Percentiles rank a stretch among this genome's conserved stretches.
Evolutionary conservation across 2,329 filamentous ascomycete genomes (phyloP).

Genomic region (Rutstroemia sydowiana): DNA sequence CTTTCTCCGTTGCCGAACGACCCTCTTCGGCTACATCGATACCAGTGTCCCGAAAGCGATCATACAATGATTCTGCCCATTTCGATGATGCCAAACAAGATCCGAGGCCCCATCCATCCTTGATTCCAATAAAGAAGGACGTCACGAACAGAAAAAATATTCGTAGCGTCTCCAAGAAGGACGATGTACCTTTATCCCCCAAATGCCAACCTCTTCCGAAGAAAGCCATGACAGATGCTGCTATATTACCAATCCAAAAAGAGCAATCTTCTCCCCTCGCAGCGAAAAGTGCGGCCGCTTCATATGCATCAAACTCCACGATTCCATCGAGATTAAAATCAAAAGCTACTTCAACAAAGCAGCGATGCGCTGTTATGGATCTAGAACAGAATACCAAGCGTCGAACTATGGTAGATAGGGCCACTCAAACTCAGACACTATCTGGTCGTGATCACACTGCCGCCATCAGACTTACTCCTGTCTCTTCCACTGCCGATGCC

Average conservation of each 20-base stretch:
- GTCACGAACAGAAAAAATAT: background rate
- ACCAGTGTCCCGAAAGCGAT: background rate
- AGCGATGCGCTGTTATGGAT: constrained; percentile 11
- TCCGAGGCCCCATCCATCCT: background rate
- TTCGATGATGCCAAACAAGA: no score
- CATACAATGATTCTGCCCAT: background rate
- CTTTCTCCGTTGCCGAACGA: background rate
- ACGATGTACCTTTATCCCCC: background rate
- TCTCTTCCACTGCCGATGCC: background rate
- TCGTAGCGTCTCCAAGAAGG: background rate
- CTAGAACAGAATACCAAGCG: constrained; percentile 16
- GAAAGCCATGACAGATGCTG: background rate
- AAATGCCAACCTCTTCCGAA: background rate
- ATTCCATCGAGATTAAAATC: constrained; percentile 13
- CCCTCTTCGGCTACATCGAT: background rate
- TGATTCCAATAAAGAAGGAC: background rate
- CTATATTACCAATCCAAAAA: background rate
- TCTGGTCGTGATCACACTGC: constrained; percentile 16
- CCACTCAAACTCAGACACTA: constrained; percentile 26
- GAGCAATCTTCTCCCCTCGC: constrained; percentile 17
- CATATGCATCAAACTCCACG: background rate
- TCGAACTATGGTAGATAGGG: constrained; percentile 24
- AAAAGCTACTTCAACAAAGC: constrained; percentile 17
- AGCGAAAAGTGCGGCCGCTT: constrained; percentile 16
- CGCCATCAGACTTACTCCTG: background rate